Base-by-base conservation (phyloP, 805 yeast genomes). In the Scheffersomyces ergatensis region DNA sequence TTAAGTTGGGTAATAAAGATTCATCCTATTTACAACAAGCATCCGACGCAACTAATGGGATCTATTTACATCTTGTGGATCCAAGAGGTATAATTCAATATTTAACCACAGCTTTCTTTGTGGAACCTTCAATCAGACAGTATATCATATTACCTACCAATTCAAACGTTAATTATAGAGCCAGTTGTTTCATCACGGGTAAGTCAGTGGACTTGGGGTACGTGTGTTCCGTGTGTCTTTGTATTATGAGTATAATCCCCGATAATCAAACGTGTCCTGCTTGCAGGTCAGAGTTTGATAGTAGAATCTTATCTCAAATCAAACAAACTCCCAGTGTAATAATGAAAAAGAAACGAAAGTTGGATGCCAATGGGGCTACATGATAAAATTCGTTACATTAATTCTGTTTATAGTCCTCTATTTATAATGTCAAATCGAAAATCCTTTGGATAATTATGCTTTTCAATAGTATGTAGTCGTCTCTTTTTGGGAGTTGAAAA, bases 21-120 rank as follows among this genome's bases (percentile, higher is more conserved):
- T 82, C 95, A 1, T 85, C 95, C 2, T 92, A 89, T 57, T 66
- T 93, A 45, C 98, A 93, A 58, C 99, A 93, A 58, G 97, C 98
- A 0, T 78, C 95, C 0, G 99, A 93, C 64, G 89, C 96, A 7
- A 92, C 99, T 0, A 79, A 83, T 49, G 99, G 99, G 3, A 82
- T 89, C 1, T 93, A 92, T 57, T 69, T 92, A 42, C 73, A 70
- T 42, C 74, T 92, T 17, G 74, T 73, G 2, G 76, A 82, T 42
- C 85, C 92, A 0, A 65, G 70, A 33, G 98, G 97, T 0, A 65
- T 93, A 33, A 78, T 90, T 2, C 97, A 92, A 57, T 87, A 88
- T 50, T 70, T 93, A 17, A 52, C 75, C 49, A 84, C 95, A 3
- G 93, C 96, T 2, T 82, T 85, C 63, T 82, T 87, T 50, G 80